Evolutionary conservation across 352 stramenopile species (phyloP), one percentile per base, ranked within the genome.

Genomic region (Elongisporangium prolatum): DNA sequence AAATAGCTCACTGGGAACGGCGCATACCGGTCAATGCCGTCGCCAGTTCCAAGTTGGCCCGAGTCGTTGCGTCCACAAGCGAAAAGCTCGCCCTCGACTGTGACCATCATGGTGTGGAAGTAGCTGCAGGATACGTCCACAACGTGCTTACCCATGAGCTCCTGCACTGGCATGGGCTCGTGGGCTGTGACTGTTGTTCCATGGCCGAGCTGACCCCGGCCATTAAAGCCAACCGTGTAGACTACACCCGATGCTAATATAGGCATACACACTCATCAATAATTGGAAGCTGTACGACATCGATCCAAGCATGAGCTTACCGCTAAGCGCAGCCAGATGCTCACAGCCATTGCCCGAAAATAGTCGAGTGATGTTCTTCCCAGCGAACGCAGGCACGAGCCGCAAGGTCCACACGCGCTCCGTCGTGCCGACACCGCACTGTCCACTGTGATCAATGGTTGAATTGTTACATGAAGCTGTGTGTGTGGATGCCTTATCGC

Each of bases 331-430:
- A 10, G 93, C 77, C 25, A 96, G 78, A 69, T 98, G 93, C 51
- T 98, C 93, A 60, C 89, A 97, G 34, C 93, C 93, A 61, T 98
- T 98, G 52, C 88, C 93, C 11, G 91, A 89, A 60, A 96, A 90
- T 10, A 98, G 61, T 14, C 90, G 63, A 40, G 69, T 61, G 16
- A 89, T 72, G 48, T 85, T 77, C 60, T 91, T 83, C 34, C 77
- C 78, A 21, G 59, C 69, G 11, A 96, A 71, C 3, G 68, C 72
- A 4, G 72, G 52, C 2, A 96, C 77, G 16, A 83, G 62, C 28
- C 59, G 75, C 5, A 79, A 61, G 37, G 38, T 67, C 11, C 66
- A 60, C 10, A 97, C 72, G 37, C 86, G 76, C 25, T 95, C 86
- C 1, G 75, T 93, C n/a, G 83, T 80, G 1, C 83, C 88, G 9